Conservation (phyloP, 2,329 filamentous ascomycete species). For the Claviceps pazoutovae region DNA sequence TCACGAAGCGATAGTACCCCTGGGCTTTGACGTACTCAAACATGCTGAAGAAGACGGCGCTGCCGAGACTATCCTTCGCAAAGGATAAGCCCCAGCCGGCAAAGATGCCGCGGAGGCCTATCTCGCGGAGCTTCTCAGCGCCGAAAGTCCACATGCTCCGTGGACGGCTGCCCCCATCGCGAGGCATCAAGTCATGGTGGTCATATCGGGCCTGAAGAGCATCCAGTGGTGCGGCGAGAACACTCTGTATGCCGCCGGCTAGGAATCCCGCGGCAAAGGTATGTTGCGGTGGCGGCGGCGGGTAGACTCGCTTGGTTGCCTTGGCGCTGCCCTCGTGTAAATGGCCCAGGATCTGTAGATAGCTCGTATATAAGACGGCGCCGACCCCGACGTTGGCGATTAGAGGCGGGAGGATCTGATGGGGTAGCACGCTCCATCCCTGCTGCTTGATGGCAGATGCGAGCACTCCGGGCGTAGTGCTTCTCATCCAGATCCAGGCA, state of each 20-base stretch:
- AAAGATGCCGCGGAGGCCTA: conserved; percentile 58
- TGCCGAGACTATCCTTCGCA: conserved; percentile 54
- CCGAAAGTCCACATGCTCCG: conserved; percentile 64
- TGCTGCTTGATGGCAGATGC: conserved; percentile 53
- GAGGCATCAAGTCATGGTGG: conserved; percentile 32
- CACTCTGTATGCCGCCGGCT: conserved; percentile 54
- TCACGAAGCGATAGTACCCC: conserved; percentile 54
- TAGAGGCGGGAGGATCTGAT: conserved; percentile 63
- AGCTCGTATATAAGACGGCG: conserved; percentile 61
- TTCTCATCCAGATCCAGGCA: conserved; percentile 37
- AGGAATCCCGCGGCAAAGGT: conserved; percentile 59
- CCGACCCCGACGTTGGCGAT: conserved; percentile 62
- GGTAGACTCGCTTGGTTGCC: conserved; percentile 50
- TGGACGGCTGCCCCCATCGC: conserved; percentile 25
- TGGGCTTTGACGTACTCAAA: conserved; percentile 70
- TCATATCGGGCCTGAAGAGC: conserved; percentile 64
- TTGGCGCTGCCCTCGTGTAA: conserved; percentile 50
- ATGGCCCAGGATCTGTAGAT: conserved; percentile 52
- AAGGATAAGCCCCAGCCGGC: conserved; percentile 59
- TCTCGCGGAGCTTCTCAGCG: conserved; percentile 48
- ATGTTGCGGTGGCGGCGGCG: conserved; percentile 46
- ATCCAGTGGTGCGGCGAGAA: conserved; percentile 61
- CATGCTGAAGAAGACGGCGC: conserved; percentile 57
- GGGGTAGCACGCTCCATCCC: conserved; percentile 60
- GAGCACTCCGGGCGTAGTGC: conserved; percentile 57